Evolutionary conservation across 2,329 filamentous ascomycete genomes (phyloP), one percentile per base, ranked within the genome.

Genomic region (Lecanicillium sp.): DNA sequence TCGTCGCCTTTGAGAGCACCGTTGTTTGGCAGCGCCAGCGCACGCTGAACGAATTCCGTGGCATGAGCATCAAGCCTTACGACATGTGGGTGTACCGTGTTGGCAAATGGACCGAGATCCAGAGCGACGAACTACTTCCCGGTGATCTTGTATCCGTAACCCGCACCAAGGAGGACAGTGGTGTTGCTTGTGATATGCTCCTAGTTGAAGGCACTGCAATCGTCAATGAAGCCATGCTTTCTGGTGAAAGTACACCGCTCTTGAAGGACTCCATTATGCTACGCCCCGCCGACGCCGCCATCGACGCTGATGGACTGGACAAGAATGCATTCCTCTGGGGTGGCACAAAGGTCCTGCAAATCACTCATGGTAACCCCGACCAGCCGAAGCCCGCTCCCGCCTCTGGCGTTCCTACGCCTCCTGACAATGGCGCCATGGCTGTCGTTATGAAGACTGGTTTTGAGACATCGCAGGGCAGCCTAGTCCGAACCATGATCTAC

Each of bases 11-110:
- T 52, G 92, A 98, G 68, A 95, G 89, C 60, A 98, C 92, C 3
- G 94, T 98, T 28, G 94, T 98, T 13, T 98, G 92, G 94, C 92
- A 98, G 67, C 81, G 92, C 44, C 92, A 98, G 73, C 78, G 90
- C 50, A 98, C 94, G 2, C 66, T 98, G 48, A 94, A 77, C 56
- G 92, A 98, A 64, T 98, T 98, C 68, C 86, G 92, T 35, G 88
- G 90, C 51, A 98, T 98, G 94, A 94, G 86, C 71, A 95, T 98
- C 67, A 95, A 98, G 70, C 94, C 92, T 11, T 96, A 96, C 60
- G 84, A 92, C 45, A 80, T 96, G 49, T 94, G 83, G 73, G 92
- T 90, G 8, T 94, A 85, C 66, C 79, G 94, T 42, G 71, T 86
- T 50, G 83, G 83, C 55, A 86, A 85, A 57, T 98, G 92, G 92